phyloP scores from a whole-genome alignment of 768 basidiomycete species.

The Suillus weaverae region DNA sequence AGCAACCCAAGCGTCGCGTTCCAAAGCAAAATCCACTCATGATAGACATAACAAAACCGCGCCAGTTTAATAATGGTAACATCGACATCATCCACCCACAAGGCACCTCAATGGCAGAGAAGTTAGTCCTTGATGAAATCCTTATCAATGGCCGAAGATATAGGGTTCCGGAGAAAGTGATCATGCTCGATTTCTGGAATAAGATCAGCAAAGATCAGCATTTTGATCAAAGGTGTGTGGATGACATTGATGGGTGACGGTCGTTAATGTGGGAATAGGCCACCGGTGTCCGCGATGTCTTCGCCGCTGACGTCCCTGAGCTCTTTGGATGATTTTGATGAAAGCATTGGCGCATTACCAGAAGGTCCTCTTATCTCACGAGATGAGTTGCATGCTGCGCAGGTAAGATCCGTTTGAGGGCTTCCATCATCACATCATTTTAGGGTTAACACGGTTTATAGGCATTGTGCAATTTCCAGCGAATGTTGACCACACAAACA shows the following conservation, averaged over 20 bases:
- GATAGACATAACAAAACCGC: conserved; percentile 73
- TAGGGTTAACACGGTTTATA: conserved; percentile 22
- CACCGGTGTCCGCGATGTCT: conserved; percentile 49
- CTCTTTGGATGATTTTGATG: conserved; percentile 63
- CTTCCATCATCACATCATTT: conserved; percentile 8
- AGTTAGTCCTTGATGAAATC: conserved; percentile 74
- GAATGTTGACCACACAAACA: conserved; percentile 17
- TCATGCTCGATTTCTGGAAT: conserved; percentile 95
- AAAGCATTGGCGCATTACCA: conserved; percentile 24
- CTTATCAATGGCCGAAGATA: conserved; percentile 88
- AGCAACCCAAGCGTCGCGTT: conserved; percentile 81
- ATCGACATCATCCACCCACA: conserved; percentile 82
- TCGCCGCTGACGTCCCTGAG: conserved; percentile 76
- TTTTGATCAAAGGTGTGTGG: conserved; percentile 42
- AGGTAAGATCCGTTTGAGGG: conserved; percentile 40
- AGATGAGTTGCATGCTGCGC: conserved; percentile 59
- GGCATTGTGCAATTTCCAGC: conserved; percentile 42
- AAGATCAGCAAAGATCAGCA: conserved; percentile 57
- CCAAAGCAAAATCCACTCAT: conserved; percentile 67
- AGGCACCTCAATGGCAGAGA: conserved; percentile 43
- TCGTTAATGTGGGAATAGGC: conserved; percentile 5
- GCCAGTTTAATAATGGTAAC: conserved; percentile 87
- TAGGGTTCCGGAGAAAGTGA: conserved; percentile 87
- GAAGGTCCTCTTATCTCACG: conserved; percentile 30
- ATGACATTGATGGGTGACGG: background rate